Evolutionary conservation across 1,284 basidiomycete genomes (phyloP), one percentile per base, ranked within the genome.

Genomic region (Polyporus tsugae): DNA sequence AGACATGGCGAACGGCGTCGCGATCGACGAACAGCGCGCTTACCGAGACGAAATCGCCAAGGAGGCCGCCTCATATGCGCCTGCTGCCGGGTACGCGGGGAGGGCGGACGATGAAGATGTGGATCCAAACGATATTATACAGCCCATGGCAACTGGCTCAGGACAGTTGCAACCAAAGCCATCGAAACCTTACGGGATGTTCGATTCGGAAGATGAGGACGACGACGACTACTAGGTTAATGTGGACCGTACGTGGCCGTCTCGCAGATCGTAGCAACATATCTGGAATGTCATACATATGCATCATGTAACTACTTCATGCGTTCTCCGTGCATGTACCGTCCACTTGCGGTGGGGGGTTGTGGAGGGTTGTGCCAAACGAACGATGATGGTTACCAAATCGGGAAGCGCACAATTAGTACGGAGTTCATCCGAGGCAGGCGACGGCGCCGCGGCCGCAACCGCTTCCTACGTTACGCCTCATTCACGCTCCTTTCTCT

Each of bases 21-120:
- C 77, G n/a, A 75, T 79, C 35, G 75, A 78, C 52, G 76, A 79
- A 41, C 78, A 79, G 46, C 69, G 73, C 29, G 64, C 49, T 2
- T 38, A 69, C n/a, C 67, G 75, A n/a, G 60, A 46, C 15, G 29
- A n/a, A 3, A 64, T 68, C 66, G 62, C 58, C 17, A 63, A 59
- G 33, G 66, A 68, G 42, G 39, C 52, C 6, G 44, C 38, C 5
- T 39, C n/a, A 6, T 35, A 35, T 11, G 33, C 36, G 25, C 39
- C 36, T 7, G 11, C 22, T 9, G 42, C 33, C n/a, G 22, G 17
- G 35, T 4, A 6, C 49, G 29, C 35, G 13, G 22, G 60, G 25
- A 7, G 2, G 25, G 36, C 60, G 4, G 73, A 70, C 4, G 69
- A 72, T 42, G 71, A 68, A 2, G 75, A 77, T 3, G 53, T 70